Evolutionary conservation across 805 yeast genomes (phyloP).

Genomic region (Yamadazyma takamatsuzukensis): DNA sequence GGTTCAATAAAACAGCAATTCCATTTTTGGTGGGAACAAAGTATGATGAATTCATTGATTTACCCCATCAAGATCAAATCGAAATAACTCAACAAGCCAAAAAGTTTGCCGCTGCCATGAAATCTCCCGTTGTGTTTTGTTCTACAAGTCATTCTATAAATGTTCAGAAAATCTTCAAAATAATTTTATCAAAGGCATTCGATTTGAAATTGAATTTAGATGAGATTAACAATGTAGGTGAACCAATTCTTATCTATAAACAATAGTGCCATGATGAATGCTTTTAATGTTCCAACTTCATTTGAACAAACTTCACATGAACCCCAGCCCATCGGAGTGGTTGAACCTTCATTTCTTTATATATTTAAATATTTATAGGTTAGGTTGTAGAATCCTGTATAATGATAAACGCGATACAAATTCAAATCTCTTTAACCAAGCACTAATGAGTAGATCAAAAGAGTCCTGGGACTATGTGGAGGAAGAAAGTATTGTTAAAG

Average conservation of each 20-base stretch:
- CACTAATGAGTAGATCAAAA: too few relatives aligned
- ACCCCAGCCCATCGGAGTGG: too few relatives aligned
- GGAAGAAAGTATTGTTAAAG: too few relatives aligned
- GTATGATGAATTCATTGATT: constrained; percentile 79
- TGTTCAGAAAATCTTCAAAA: constrained; percentile 89
- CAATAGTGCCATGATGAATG: too few relatives aligned
- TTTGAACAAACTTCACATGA: too few relatives aligned
- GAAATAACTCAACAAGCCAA: constrained; percentile 81
- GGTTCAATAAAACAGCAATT: constrained; percentile 84
- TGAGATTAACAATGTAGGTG: constrained; percentile 83
- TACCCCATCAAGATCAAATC: constrained; percentile 75
- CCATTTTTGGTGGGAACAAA: constrained; percentile 93
- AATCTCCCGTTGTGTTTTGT: constrained; percentile 78
- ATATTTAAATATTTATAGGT: too few relatives aligned
- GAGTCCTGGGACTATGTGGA: too few relatives aligned
- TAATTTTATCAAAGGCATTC: constrained; percentile 85
- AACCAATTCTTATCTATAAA: constrained; percentile 77
- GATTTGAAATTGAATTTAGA: constrained; percentile 80
- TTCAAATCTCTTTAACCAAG: too few relatives aligned
- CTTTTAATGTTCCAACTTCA: too few relatives aligned
- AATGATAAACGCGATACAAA: too few relatives aligned
- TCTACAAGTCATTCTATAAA: constrained; percentile 91
- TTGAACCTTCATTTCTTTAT: too few relatives aligned
- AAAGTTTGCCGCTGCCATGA: constrained; percentile 86
- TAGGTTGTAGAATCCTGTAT: too few relatives aligned